Conservation (phyloP, 257 asterid genomes). For the Thymus mandschuricus region DNA sequence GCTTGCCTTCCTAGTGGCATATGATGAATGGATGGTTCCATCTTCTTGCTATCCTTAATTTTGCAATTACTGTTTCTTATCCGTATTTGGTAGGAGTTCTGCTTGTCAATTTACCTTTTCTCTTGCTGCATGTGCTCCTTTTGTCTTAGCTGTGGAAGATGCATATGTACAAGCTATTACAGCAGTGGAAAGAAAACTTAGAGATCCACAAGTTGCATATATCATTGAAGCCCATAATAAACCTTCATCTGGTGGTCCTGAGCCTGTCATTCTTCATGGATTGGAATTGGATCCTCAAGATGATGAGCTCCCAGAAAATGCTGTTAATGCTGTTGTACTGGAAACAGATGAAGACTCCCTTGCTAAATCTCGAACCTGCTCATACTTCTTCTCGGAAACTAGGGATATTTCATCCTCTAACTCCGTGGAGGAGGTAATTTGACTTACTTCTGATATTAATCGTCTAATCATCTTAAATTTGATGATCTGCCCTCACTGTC, state of each 20-base stretch:
- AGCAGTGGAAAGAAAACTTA: conserved; percentile 60
- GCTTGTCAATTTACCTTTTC: conserved; percentile 14
- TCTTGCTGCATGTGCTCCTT: conserved; percentile 31
- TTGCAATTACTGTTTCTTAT: conserved; percentile 5
- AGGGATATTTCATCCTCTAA: conserved; percentile 42
- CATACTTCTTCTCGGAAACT: conserved; percentile 54
- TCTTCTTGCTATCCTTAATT: neutral
- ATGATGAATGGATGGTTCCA: conserved; percentile 17
- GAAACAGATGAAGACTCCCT: conserved; percentile 50
- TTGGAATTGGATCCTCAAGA: conserved; percentile 49
- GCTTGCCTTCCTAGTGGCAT: neutral
- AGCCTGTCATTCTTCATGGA: conserved; percentile 66
- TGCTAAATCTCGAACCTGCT: conserved; percentile 55
- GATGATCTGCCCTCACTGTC: conserved; percentile 33
- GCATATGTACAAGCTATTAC: conserved; percentile 63
- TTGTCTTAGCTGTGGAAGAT: conserved; percentile 58
- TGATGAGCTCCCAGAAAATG: conserved; percentile 58
- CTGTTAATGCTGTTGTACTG: conserved; percentile 45
- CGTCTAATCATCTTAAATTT: conserved; percentile 27
- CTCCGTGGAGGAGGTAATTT: conserved; percentile 78
- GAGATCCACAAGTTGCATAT: conserved; percentile 76
- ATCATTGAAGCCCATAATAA: conserved; percentile 60
- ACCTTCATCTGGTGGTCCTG: conserved; percentile 50
- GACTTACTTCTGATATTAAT: conserved; percentile 11
- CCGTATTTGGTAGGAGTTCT: neutral